Base-by-base conservation (phyloP, 2,329 filamentous ascomycete species). In the Sclerotinia sclerotiorum region DNA sequence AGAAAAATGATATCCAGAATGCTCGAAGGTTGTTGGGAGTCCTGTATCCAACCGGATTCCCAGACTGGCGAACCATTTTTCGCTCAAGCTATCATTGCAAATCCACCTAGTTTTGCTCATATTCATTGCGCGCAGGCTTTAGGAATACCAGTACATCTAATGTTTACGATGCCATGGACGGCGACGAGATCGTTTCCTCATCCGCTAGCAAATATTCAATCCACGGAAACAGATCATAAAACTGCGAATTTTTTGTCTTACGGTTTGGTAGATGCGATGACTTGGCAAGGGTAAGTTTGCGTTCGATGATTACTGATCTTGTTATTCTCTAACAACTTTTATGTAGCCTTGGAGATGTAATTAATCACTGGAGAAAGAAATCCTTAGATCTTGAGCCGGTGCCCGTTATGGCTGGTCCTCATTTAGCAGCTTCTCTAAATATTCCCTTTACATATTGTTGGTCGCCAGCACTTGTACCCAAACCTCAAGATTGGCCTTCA, bases 241-340 rank as follows among this genome's bases (percentile, higher is more conserved):
- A 90, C 91, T 74, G 87, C 88, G 27, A 94, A 94, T 78, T 92
- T 90, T 75, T 91, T 93, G 76, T 89, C 86, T 4, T 94, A 93
- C 75, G 88, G 89, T 0, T 79, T 94, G 49, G 89, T 93, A 1
- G 91, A 94, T 75, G 88, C 92, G 85, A 91, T 93, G 84, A 90
- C 92, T 0, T 97, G 92, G 92, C 92, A 97, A 78, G 93, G 71
- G 5, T 65, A 21, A 24, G 52, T 49, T 21, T 17, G 11, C 27
- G 2, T 39, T 27, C 3, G 19, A 8, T n/a, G n/a, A 17, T 35
- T 58, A 5, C 42, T 48, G 15, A 24, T 10, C 8, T 32, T 10
- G 15, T 3, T 3, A 24, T 68, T 17, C 46, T 56, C 57, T 46
- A 49, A 54, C n/a, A 32, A 44, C 52, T 29, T 48, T 24, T 15